Evolutionary conservation across 495 filamentous ascomycete species (phyloP).

Genomic region (Aeminium ludgeri): DNA sequence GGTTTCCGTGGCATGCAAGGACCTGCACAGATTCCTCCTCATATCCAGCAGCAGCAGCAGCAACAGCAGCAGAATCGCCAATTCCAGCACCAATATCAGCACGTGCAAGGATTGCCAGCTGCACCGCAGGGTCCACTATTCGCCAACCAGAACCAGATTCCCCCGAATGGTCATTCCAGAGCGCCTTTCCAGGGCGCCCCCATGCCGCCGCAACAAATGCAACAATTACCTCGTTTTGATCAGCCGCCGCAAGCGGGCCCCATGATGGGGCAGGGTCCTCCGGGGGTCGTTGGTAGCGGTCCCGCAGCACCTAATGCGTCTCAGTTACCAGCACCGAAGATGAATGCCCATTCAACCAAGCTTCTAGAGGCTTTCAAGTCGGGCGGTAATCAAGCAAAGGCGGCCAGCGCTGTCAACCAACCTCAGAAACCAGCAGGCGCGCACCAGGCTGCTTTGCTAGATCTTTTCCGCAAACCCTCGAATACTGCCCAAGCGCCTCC

Average conservation of each 20-base stretch:
- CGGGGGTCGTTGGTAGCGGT: slow-evolving; percentile 24
- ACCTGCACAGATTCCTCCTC: background rate
- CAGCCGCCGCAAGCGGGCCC: slow-evolving; percentile 1
- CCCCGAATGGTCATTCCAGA: background rate
- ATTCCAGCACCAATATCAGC: background rate
- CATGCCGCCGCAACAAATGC: background rate
- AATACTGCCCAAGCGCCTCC: background rate
- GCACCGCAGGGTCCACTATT: background rate
- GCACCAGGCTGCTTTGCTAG: slow-evolving; percentile 12
- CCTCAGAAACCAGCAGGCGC: background rate
- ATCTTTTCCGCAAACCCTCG: slow-evolving; percentile 20
- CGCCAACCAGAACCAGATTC: background rate
- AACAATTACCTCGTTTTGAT: background rate
- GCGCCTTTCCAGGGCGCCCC: background rate
- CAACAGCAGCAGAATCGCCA: background rate
- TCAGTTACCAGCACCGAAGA: slow-evolving; percentile 41
- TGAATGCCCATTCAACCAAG: slow-evolving; percentile 28
- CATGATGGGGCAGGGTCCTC: slow-evolving; percentile 6
- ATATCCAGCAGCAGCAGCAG: slow-evolving; percentile 1
- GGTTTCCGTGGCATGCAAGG: slow-evolving; percentile 1
- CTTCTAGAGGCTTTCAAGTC: slow-evolving; percentile 24
- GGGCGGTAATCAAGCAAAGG: slow-evolving; percentile 2
- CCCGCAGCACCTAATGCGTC: slow-evolving; percentile 38
- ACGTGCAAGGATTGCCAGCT: background rate
- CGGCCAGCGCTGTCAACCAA: background rate